phyloP scores from a whole-genome alignment of 2,329 filamentous ascomycete species.

The Tolypocladium amazonense region DNA sequence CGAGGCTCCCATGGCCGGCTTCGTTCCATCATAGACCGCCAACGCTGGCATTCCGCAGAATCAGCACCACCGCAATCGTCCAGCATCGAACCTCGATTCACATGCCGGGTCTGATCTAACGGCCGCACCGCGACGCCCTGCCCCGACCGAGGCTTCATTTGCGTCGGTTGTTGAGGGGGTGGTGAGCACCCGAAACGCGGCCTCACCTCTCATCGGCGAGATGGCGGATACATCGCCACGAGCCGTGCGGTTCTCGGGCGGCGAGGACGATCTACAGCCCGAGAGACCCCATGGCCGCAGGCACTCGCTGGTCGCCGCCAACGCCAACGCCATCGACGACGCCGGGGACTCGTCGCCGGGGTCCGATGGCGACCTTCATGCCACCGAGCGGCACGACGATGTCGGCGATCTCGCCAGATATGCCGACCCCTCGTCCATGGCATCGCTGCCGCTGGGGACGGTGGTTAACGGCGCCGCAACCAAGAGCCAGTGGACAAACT shows the following conservation, averaged over 20 bases:
- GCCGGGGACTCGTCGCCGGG: conserved; percentile 14
- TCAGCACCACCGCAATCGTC: neutral
- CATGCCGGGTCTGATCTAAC: neutral
- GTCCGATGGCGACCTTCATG: conserved; percentile 28
- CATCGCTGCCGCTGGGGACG: conserved; percentile 28
- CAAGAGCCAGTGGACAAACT: conserved; percentile 27
- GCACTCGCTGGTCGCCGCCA: conserved; percentile 13
- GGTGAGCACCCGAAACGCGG: neutral
- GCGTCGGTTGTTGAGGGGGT: conserved; percentile 1
- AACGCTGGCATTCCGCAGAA: neutral
- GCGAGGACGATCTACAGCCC: conserved; percentile 29
- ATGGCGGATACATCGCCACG: conserved; percentile 42
- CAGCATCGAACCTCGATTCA: neutral
- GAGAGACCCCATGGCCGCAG: conserved; percentile 32
- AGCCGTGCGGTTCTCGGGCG: conserved; percentile 44
- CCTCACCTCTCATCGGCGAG: neutral
- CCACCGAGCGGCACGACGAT: conserved; percentile 38
- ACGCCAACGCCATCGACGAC: conserved; percentile 8
- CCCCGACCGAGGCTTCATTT: neutral
- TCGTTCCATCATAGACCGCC: neutral
- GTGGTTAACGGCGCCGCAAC: conserved; percentile 27
- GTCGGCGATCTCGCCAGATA: conserved; percentile 34
- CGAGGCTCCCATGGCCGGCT: neutral
- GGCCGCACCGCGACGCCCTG: neutral
- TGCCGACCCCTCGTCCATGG: conserved; percentile 28